Base-by-base conservation (phyloP, 192 early-diverging fungal species). In the Thamnidium elegans region DNA sequence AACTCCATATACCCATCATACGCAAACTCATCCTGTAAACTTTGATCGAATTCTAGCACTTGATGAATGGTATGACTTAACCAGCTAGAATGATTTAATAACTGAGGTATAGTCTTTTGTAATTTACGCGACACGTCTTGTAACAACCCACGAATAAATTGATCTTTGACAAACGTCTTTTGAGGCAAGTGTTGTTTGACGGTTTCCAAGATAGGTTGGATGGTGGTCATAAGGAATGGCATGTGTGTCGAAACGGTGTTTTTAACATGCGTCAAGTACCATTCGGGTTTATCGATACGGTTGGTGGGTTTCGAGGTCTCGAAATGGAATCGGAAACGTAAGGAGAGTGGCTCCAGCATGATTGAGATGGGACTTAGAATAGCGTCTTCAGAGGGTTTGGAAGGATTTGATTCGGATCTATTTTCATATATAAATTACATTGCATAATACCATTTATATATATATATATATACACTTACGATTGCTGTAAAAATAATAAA, bases 251-350 rank as follows among this genome's bases (percentile, higher is more conserved):
- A 81, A 42, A 89, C 79, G 31, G 79, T 76, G 17, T 70, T 76
- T 31, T 86, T 68, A 19, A 86, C 64, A 51, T 89, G 86, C 3
- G 81, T 78, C 19, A 90, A 71, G 66, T 86, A 89, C 90, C 89
- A 90, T 69, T 92, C 90, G n/a, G 90, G 88, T 83, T 89, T 90
- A 64, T 92, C 90, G 2, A 88, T 75, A 47, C 88, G 79, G 65
- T 87, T 90, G 3, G 90, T 92, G 14, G 82, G 77, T 48, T 86
- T 78, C 8, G 71, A 76, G 10, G 86, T 81, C 48, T 89, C 87
- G 72, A 92, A 92, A 62, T 92, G 87, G 58, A 81, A 92, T 61
- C 82, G 74, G 70, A 92, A 90, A 46, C 89, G 71, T 20, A 87
- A 63, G 5, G 83, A 78, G 10, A 92, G 72, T 7, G 86, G 78